These are phyloP conservation scores for Suhomyces pyralidae DNA, from an alignment of 805 yeast genomes.

Conservation along the genomic window DNA sequence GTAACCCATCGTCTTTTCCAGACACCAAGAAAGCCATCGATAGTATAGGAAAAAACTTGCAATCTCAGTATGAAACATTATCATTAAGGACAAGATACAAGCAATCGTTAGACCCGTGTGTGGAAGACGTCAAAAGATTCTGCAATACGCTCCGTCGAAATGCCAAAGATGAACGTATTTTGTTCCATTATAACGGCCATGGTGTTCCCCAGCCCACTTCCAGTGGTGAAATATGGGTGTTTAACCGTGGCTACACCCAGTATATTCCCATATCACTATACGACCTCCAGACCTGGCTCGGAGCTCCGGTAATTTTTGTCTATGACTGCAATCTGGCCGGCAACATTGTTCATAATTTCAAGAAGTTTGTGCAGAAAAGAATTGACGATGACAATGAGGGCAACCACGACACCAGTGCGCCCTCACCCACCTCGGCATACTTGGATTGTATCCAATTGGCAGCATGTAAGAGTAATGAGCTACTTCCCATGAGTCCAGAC, in stretches of 20 bases:
- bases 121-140: conserved; percentile 89
- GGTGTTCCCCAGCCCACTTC: conserved; percentile 98
- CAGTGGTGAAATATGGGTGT: conserved; percentile 97
- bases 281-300: conserved; percentile 95
- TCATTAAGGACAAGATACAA: conserved; percentile 86
- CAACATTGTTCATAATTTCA: conserved; percentile 84
- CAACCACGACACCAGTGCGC: conserved; percentile 47
- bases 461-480: conserved; percentile 83
- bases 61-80: conserved; percentile 83
- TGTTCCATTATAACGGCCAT: conserved; percentile 96
- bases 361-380: conserved; percentile 84
- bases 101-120: conserved; percentile 89
- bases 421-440: conserved; percentile 65
- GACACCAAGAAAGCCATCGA: conserved; percentile 91
- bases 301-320: conserved; percentile 95
- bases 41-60: conserved; percentile 83
- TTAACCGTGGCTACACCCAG: conserved; percentile 94
- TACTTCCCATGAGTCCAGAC: conserved; percentile 88
- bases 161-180: conserved; percentile 88
- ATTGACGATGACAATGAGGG: conserved; percentile 79
- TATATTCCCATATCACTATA: conserved; percentile 95
- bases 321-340: conserved; percentile 96
- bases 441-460: conserved; percentile 90
- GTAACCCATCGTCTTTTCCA: conserved; percentile 76
- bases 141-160: conserved; percentile 85